Base-by-base conservation (phyloP, 2,329 filamentous ascomycete genomes). In the Gnomoniopsis sp. region DNA sequence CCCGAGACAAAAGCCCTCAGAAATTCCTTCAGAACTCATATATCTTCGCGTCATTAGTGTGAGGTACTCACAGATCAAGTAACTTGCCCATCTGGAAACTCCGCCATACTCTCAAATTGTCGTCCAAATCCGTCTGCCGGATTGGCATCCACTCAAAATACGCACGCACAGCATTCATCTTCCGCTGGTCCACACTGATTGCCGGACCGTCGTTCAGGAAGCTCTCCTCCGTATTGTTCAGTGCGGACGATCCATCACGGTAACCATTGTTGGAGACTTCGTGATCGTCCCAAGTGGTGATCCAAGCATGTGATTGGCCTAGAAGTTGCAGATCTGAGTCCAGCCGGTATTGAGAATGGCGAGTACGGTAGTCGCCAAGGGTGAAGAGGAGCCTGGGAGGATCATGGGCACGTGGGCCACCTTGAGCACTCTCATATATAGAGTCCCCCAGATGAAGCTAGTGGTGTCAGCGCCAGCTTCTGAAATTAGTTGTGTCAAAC, bases 161-260 rank as follows among this genome's bases (percentile, higher is more conserved):
- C 0, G 87, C 86, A 41, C 88, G 78, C 2, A 90, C 87, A 1
- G 87, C 88, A 56, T 90, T 88, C 77, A 88, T 85, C 74, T 90
- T 90, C 63, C 87, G 80, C 68, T 88, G 84, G 63, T 90, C 87
- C n/a, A 89, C 83, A 41, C 79, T 83, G 19, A 90, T 78, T 17
- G 77, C 75, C 2, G 53, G 53, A 11, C 81, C 80, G 57, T 83
- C 78, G 48, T 79, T 75, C 26, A 84, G 67, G 72, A 89, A 90
- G 0, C 84, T 87, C 8, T 82, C 79, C 65, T 88, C 86, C 7
- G 84, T 88, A 70, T 90, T 90, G 69, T 85, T 87, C 23, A 88
- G 72, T 2, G 77, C 75, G 2, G 80, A 78, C 15, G 79, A 80
- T 1, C 87, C 87, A 65, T 86, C 86, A 23, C 81, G 77, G 67